These are phyloP conservation scores for Eucalyptus caleyi DNA, from an alignment of 345 rosid genomes.

Conservation along the genomic window DNA sequence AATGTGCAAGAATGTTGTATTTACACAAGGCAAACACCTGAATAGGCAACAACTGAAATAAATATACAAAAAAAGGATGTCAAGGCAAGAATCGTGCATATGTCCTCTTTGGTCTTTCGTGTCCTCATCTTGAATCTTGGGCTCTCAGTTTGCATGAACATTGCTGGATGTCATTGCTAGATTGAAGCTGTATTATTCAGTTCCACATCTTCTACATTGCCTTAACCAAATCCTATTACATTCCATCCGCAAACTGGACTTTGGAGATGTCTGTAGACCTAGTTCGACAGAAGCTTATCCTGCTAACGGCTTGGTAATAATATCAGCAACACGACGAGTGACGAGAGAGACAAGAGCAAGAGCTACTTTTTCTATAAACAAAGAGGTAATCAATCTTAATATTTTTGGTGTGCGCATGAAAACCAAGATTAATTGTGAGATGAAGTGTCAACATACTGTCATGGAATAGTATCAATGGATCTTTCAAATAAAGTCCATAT, in stretches of 20 bases:
- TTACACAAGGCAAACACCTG: background rate
- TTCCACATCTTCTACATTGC: background rate
- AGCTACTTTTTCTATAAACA: background rate
- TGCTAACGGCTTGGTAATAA: background rate
- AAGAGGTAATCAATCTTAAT: background rate
- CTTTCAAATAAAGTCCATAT: background rate
- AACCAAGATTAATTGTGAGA: background rate
- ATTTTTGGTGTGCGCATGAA: background rate
- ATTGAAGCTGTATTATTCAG: background rate
- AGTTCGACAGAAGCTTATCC: background rate
- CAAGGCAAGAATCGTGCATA: background rate
- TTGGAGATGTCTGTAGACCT: background rate
- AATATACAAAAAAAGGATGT: background rate
- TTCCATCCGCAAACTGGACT: background rate
- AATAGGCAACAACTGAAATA: background rate
- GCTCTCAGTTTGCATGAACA: background rate
- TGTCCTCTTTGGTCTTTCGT: background rate
- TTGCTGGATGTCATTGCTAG: background rate
- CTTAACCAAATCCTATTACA: background rate
- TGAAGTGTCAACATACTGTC: background rate
- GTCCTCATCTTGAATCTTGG: background rate
- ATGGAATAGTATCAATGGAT: background rate
- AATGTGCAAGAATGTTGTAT: background rate
- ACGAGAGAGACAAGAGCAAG: background rate
- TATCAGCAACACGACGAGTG: background rate